Evolutionary conservation across 1,284 basidiomycete genomes (phyloP), one percentile per base, ranked within the genome.

Genomic region (Cystobasidium sp.): DNA sequence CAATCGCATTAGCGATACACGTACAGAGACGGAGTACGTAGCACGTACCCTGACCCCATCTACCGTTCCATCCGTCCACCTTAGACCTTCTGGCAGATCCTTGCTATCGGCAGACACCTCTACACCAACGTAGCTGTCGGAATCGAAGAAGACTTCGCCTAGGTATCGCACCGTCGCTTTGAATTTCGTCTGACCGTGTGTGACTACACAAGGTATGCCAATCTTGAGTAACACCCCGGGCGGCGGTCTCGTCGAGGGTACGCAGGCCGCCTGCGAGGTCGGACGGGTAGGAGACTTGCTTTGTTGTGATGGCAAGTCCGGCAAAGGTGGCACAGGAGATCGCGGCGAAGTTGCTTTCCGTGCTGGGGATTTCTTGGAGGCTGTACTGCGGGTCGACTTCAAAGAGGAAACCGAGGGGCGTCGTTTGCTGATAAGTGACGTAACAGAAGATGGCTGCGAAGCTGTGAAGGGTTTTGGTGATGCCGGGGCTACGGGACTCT

Each of bases 141-240:
- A 80, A 81, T 92, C 90, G 61, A 91, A 91, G 67, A 87, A 86
- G 5, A 95, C 87, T 78, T 91, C 89, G 2, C 93, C 94, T 66
- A 96, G 92, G 80, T 95, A 96, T 8, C 92, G 85, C 22, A 93
- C 92, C 78, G 88, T 90, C 0, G 93, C 94, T 68, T 90, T 89
- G 85, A 95, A 94, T 12, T 92, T 87, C 74, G 89, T 89, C 41
- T 90, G 86, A 78, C 90, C 90, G 22, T 39, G 59, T 0, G 90
- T 88, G 71, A 95, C 91, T 80, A 96, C 93, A 83, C 93, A 96
- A 0, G 93, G 92, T 61, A 96, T 95, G 7, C 94, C 93, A 22
- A 95, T 88, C 53, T 91, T 88, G 49, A 97, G 87, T 6, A 88
- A 89, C 0, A 90, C 88, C 0, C 93, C 93, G 18, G 75, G 12